Percentiles rank a stretch among this genome's conserved stretches.
Conservation (phyloP, 2,329 filamentous ascomycete species). For the Stylonectria norvegica region DNA sequence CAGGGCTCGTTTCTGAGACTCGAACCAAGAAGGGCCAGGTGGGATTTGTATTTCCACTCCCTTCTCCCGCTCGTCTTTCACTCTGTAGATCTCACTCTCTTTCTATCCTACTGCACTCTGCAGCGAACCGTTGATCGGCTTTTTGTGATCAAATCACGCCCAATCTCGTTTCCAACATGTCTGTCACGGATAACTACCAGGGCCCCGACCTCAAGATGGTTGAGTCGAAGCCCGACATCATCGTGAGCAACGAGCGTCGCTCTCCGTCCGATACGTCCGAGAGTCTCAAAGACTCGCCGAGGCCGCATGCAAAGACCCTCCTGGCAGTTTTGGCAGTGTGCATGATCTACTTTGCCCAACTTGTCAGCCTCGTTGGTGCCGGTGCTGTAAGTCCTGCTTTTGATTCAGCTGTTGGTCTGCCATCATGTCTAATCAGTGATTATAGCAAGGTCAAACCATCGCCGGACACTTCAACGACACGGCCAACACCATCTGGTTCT, state of each 20-base stretch:
- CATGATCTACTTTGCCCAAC: constrained; percentile 36
- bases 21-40: no score
- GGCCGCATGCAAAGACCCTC: constrained; percentile 21
- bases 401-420: background rate
- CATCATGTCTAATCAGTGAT: background rate
- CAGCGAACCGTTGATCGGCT: background rate
- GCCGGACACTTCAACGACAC: constrained; percentile 24
- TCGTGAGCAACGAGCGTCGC: background rate
- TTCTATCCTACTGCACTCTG: background rate
- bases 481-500: constrained; percentile 32
- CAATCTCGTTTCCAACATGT: background rate
- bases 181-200: background rate
- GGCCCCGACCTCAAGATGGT: background rate
- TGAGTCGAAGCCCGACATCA: background rate
- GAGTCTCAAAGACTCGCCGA: constrained; percentile 1
- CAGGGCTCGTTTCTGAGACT: no score
- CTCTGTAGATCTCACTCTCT: background rate
- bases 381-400: constrained; percentile 27
- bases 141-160: background rate
- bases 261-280: background rate
- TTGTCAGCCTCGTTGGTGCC: constrained; percentile 33
- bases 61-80: background rate
- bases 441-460: constrained; percentile 33
- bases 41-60: background rate
- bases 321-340: constrained; percentile 34